Conservation (phyloP, 2,329 filamentous ascomycete species). For the Ambrosiella xylebori region DNA sequence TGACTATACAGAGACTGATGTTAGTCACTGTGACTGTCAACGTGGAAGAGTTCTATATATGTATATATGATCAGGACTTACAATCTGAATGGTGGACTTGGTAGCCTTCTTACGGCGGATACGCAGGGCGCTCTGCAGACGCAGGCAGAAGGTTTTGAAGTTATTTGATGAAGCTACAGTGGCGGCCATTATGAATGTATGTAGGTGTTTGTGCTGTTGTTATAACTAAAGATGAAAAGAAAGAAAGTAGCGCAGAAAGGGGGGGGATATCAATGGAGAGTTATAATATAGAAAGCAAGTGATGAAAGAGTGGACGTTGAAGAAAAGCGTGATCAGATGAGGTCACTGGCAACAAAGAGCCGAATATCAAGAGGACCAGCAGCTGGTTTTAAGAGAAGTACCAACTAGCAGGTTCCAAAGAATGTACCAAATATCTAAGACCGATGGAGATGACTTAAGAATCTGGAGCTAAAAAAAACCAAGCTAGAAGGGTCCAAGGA, state of each 20-base stretch:
- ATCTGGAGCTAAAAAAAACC: not conserved
- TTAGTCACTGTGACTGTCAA: not conserved
- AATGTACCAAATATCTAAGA: not conserved
- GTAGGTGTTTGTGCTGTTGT: not conserved
- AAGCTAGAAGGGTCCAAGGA: not conserved
- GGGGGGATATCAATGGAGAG: not conserved
- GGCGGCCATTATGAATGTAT: slow-evolving; percentile 8
- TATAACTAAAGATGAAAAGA: not conserved
- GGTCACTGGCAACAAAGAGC: not conserved
- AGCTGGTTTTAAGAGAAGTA: not conserved
- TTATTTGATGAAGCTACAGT: slow-evolving; percentile 18
- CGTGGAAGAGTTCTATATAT: not conserved
- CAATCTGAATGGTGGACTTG: slow-evolving; percentile 27
- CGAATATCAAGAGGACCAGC: not conserved
- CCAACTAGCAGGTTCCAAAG: not conserved
- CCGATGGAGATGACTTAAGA: not conserved
- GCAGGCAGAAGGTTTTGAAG: slow-evolving; percentile 27
- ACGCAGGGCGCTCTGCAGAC: slow-evolving; percentile 27
- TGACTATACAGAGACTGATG: slow-evolving; percentile 25
- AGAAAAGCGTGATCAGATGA: slow-evolving; percentile 1
- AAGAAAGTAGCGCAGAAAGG: not conserved
- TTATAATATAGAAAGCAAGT: not conserved
- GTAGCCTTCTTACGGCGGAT: slow-evolving; percentile 26
- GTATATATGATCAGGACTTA: slow-evolving; percentile 18
- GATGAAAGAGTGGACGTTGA: not conserved